Evolutionary conservation across 805 yeast species (phyloP), one percentile per base, ranked within the genome.

Genomic region (Wickerhamomyces bovis): DNA sequence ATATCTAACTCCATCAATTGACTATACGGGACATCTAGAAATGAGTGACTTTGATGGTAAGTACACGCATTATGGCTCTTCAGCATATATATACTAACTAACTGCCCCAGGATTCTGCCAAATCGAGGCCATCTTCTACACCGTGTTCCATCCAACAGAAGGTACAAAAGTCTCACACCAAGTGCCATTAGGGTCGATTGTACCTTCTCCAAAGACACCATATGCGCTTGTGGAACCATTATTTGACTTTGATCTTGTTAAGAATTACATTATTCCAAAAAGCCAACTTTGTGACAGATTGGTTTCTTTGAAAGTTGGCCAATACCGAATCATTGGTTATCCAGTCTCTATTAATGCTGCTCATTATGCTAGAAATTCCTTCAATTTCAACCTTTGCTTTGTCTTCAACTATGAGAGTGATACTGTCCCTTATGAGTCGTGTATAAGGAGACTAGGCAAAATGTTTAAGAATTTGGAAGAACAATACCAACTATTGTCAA

Each of bases 61-160:
- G 47, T 35, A 12, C 18, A 31, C 12, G 12, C 16, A 16, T 16
- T 16, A 6, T 16, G 11, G 28, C 28, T 25, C 12, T 22, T 22
- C 9, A 6, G 25, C 25, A 22, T 18, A 11, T 18, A 11, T 10
- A 4, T 38, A 36, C 42, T 45, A 45, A 45, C 44, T n/a, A 21
- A 22, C 4, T 13, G 3, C 7, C 89, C 7, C 89, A 63, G 96
- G 96, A 19, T 89, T 90, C 60, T 85, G 83, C 7, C 96, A 95
- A n/a, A 89, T 94, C 16, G 73, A 79, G 47, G 94, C 97, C 2
- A 72, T 89, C 40, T 90, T 94, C 63, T 94, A 88, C 64, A 81
- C 97, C 0, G 88, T 87, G 0, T 94, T 94, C 66, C 97, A 94
- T 58, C 97, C 97, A 0, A 86, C 94, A 0, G 96, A 89, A 58